Conservation (phyloP, 352 stramenopile genomes). For the Phytopythium kandeliae region DNA sequence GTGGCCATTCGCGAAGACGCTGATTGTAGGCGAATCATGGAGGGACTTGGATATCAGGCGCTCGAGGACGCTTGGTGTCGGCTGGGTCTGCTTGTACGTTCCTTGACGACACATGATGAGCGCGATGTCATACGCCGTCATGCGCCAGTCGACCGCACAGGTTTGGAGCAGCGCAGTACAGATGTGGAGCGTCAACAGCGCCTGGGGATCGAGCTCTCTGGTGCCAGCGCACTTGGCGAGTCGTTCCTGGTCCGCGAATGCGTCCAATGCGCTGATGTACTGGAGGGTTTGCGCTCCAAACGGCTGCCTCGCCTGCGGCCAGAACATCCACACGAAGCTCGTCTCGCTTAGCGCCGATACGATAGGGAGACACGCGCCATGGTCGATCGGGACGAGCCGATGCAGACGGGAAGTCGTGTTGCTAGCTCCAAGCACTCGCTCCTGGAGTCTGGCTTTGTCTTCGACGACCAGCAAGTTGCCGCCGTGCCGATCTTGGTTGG, state of each 20-base stretch:
- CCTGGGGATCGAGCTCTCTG: conserved; percentile 28
- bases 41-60: conserved; percentile 13
- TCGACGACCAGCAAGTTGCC: conserved; percentile 63
- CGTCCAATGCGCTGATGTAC: conserved; percentile 37
- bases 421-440: neutral
- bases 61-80: conserved; percentile 32
- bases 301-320: conserved; percentile 49
- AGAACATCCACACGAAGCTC: conserved; percentile 64
- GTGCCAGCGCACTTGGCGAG: conserved; percentile 18
- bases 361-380: conserved; percentile 63
- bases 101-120: conserved; percentile 49
- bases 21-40: neutral
- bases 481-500: conserved; percentile 76
- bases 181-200: conserved; percentile 38
- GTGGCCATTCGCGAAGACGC: neutral
- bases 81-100: conserved; percentile 17
- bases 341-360: conserved; percentile 43
- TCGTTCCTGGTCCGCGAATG: conserved; percentile 21
- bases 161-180: conserved; percentile 48
- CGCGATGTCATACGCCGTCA: conserved; percentile 51
- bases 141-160: conserved; percentile 31
- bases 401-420: neutral
- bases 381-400: conserved; percentile 67
- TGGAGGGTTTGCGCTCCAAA: conserved; percentile 24
- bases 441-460: neutral